phyloP scores from a whole-genome alignment of 306 rosid species.

The Begonia fuchsioides region DNA sequence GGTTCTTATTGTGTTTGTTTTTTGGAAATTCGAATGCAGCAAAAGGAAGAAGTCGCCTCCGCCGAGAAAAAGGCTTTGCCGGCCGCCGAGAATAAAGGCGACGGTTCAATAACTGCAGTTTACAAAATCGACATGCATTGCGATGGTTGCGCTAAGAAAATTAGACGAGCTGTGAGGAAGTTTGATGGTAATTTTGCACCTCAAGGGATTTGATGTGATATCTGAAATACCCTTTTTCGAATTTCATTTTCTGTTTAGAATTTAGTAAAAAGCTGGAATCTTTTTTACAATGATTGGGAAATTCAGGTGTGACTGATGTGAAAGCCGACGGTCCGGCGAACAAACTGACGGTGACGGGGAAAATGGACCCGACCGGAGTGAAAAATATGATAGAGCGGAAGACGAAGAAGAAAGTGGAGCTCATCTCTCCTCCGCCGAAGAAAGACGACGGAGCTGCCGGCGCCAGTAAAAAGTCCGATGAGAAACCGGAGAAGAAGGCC shows the following conservation, averaged over 20 bases:
- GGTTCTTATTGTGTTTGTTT: no score
- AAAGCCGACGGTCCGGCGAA: constrained; percentile 34
- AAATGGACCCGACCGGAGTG: constrained; percentile 36
- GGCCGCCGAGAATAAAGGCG: constrained; percentile 36
- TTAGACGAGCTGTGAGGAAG: constrained; percentile 35
- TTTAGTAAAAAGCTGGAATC: no score
- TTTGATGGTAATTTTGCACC: constrained; percentile 28
- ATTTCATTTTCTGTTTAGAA: no score
- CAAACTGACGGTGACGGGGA: constrained; percentile 54
- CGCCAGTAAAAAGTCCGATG: constrained; percentile 27
- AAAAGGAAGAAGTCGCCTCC: constrained; percentile 14
- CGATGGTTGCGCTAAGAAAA: constrained; percentile 69
- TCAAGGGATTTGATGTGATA: neutral
- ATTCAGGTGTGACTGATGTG: constrained; percentile 51
- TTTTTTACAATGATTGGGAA: no score
- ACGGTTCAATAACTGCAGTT: constrained; percentile 21
- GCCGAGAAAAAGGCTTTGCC: constrained; percentile 44
- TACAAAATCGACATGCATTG: constrained; percentile 67
- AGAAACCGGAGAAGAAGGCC: constrained; percentile 8
- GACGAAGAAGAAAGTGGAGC: constrained; percentile 55
- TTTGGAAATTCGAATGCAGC: constrained; percentile 10
- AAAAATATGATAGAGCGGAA: constrained; percentile 38
- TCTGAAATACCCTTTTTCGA: neutral
- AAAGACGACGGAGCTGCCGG: constrained; percentile 23
- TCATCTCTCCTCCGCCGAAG: constrained; percentile 54